phyloP scores from a whole-genome alignment of 1,284 basidiomycete genomes.

The Marasmius oreades region DNA sequence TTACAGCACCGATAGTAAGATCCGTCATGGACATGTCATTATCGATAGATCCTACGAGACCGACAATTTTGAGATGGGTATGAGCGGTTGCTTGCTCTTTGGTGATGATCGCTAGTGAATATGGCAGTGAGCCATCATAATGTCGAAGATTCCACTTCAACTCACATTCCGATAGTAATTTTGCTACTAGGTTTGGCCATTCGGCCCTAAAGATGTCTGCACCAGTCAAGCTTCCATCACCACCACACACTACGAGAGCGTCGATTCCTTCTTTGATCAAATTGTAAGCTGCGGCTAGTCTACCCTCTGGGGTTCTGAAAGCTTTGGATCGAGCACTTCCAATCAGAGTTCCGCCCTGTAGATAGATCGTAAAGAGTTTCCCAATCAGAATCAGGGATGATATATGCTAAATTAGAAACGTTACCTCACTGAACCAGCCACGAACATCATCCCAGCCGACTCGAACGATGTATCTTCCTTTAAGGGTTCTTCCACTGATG shows the following conservation, averaged over 20 bases:
- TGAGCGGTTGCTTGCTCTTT: constrained; percentile 70
- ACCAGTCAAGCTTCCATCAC: constrained; percentile 94
- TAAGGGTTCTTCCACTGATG: constrained; percentile 66
- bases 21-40: constrained; percentile 99
- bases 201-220: constrained; percentile 93
- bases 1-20: constrained; percentile 94
- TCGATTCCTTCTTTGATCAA: constrained; percentile 96
- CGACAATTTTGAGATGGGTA: constrained; percentile 91
- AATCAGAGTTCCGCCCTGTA: constrained; percentile 91
- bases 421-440: constrained; percentile 88
- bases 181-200: constrained; percentile 83
- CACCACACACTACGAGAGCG: constrained; percentile 94
- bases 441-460: constrained; percentile 99
- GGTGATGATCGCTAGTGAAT: constrained; percentile 62
- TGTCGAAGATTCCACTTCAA: not conserved
- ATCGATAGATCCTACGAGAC: constrained; percentile 97
- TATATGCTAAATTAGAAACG: constrained; percentile 18
- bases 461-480: constrained; percentile 90
- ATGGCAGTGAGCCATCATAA: constrained; percentile 2
- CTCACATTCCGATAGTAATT: constrained; percentile 61
- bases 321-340: constrained; percentile 89
- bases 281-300: constrained; percentile 84
- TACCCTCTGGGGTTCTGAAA: constrained; percentile 87
- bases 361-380: not conserved
- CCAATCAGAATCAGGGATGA: not conserved